A percentile compares a stretch with the other conserved stretches of the same genome.
Conservation (phyloP, 352 stramenopile genomes). For the Elongisporangium prolatum region DNA sequence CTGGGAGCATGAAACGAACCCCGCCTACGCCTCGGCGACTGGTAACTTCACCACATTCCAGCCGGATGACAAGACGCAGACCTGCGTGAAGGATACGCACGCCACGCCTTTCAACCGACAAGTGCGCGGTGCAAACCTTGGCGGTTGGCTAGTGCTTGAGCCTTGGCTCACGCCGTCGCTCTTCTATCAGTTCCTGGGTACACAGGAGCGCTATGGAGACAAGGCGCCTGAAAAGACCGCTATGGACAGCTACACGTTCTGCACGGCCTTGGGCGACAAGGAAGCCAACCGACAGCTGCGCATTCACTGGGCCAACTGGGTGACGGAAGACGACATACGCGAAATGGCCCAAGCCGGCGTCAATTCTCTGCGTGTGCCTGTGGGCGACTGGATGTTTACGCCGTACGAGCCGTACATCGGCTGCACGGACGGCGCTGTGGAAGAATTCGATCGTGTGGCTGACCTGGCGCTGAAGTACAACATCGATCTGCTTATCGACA, state of each 20-base stretch:
- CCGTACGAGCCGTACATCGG: conserved; percentile 92
- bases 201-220: conserved; percentile 61
- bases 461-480: conserved; percentile 84
- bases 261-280: conserved; percentile 71
- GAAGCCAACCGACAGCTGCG: conserved; percentile 93
- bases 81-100: conserved; percentile 60
- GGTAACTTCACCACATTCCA: conserved; percentile 52
- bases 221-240: conserved; percentile 78
- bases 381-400: conserved; percentile 95
- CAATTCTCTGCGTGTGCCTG: conserved; percentile 84
- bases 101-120: conserved; percentile 75
- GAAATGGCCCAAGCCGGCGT: conserved; percentile 76
- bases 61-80: conserved; percentile 55
- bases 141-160: conserved; percentile 95
- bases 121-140: conserved; percentile 91
- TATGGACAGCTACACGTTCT: conserved; percentile 94
- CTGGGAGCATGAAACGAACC: conserved; percentile 55
- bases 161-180: conserved; percentile 94
- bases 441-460: conserved; percentile 88
- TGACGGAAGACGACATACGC: conserved; percentile 90
- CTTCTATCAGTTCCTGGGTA: conserved; percentile 95
- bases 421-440: conserved; percentile 89
- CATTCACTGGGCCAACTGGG: conserved; percentile 92
- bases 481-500: conserved; percentile 89
- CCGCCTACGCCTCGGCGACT: conserved; percentile 33